Evolutionary conservation across 2,329 filamentous ascomycete genomes (phyloP).

Genomic region (Apiospora pterosperma): DNA sequence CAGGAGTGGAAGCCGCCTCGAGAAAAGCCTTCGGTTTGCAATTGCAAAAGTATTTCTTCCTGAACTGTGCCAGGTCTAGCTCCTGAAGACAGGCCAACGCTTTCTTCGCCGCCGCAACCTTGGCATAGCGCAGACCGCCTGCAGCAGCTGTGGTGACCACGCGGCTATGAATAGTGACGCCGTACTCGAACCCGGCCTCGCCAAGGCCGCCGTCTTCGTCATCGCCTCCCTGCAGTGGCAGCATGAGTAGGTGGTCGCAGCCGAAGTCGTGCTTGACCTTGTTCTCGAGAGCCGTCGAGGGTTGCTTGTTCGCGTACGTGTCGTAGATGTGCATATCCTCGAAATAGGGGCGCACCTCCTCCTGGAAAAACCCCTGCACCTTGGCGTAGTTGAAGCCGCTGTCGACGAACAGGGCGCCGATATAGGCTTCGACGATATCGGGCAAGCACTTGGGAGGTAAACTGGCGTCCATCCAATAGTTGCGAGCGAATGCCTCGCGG

Average conservation of each 20-base stretch:
- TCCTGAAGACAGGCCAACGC: slow-evolving; percentile 47
- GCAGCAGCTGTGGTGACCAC: slow-evolving; percentile 61
- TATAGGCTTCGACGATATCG: slow-evolving; percentile 84
- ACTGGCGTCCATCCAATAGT: slow-evolving; percentile 66
- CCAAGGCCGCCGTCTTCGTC: slow-evolving; percentile 32
- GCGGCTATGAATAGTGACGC: slow-evolving; percentile 70
- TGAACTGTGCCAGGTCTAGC: slow-evolving; percentile 54
- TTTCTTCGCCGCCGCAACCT: slow-evolving; percentile 60
- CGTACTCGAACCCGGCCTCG: slow-evolving; percentile 60
- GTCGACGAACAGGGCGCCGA: slow-evolving; percentile 91
- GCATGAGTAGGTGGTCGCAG: slow-evolving; percentile 58
- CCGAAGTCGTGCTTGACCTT: slow-evolving; percentile 61
- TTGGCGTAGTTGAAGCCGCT: slow-evolving; percentile 71
- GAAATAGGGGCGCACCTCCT: slow-evolving; percentile 74
- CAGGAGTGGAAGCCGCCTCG: slow-evolving; percentile 6
- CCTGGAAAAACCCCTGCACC: slow-evolving; percentile 75
- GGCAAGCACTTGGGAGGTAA: slow-evolving; percentile 73
- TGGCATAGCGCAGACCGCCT: slow-evolving; percentile 69
- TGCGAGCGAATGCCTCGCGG: slow-evolving; percentile 41
- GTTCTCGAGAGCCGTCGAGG: slow-evolving; percentile 69
- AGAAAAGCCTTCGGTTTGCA: slow-evolving; percentile 41
- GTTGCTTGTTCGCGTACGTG: slow-evolving; percentile 80
- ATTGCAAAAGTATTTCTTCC: slow-evolving; percentile 57
- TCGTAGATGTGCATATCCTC: slow-evolving; percentile 85
- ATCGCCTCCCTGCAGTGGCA: slow-evolving; percentile 50